Evolutionary conservation across 2,329 filamentous ascomycete species (phyloP), one percentile per base, ranked within the genome.

Genomic region (Aspergillus chevalieri): DNA sequence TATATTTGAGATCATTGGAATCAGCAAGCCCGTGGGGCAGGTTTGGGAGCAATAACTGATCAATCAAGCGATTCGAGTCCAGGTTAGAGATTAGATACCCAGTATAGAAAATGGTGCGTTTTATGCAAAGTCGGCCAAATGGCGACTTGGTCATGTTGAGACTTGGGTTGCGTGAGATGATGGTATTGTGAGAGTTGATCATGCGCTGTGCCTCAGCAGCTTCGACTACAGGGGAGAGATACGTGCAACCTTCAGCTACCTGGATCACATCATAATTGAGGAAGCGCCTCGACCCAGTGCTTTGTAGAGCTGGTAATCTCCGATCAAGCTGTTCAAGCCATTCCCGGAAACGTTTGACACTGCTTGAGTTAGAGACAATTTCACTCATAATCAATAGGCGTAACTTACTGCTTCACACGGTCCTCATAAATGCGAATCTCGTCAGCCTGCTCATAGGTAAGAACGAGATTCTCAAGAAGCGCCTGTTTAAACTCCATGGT

Each of bases 401-500:
- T 6, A 14, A 69, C 73, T 62, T 64, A 77, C 73, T 84, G 81
- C 61, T 79, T 83, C 15, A 75, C 71, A 28, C 81, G 75, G 60
- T 85, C 82, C 60, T 85, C 82, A 59, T 85, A 85, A 33, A 85
- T 73, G 34, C 78, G 82, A 48, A 97, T 85, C 61, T 95, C 90
- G n/a, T 85, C 80, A 3, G 92, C 89, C 39, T 83, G 69, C 53
- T 78, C 81, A 71, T 97, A 97, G 24, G 92, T 97, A 70, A 89
- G 84, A 72, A 96, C 81, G 47, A 97, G 74, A 21, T 86, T 81
- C 54, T 82, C 79, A 24, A 98, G 80, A 60, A 96, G 89, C 36
- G 82, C 76, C 65, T 95, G 87, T 74, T 98, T 98, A 78, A 95
- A 98, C 22, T 82, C 74, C 84, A 96, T 93, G 3, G 93, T 98